Evolutionary conservation across 176 grass and related monocot genomes (phyloP), one percentile per base, ranked within the genome.

Genomic region (Tillandsia fasciculata): DNA sequence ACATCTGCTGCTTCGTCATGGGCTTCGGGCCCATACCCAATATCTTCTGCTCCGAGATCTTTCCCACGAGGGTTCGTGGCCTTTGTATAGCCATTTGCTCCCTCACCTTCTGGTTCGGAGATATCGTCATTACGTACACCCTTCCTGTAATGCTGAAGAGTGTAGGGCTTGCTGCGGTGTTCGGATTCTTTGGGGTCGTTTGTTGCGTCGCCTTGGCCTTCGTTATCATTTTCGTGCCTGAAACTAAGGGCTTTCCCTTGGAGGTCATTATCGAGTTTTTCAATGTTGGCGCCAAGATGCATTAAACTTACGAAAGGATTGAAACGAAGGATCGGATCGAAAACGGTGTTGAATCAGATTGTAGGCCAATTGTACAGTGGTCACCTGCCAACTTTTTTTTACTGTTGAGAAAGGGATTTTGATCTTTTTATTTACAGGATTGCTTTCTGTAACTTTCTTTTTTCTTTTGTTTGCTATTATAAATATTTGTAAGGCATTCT

Each of bases 231-330:
- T 63, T 74, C 67, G 81, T 96, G 69, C 92, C 92, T 3, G 88
- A 96, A 85, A 96, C 92, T 8, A 92, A 92, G 71, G 88, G 86
- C 1, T 79, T 91, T 15, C 88, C 92, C 23, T 86, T 89, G 10
- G 92, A 96, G 76, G 88, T 91, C 63, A 96, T 91, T 70, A 89
- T 71, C 49, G 88, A 96, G 27, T 92, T 92, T 83, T 92, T 96
- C 83, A 87, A 81, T 58, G 76, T 96, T 8, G 86, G 83, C 10
- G 72, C 86, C 0, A 83, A 77, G 26, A 83, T 89, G 20, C 74
- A 76, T 11, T 66, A 49, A 28, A 51, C 64, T 51, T 54, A 11
- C 77, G 72, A 18, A 59, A 59, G 15, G 54, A 42, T 59, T 9
- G 15, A 59, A 59, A 84, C 77, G 4, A 42, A 7, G 1, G 33